Evolutionary conservation across 805 yeast species (phyloP).

Genomic region (Debaryomyces prosopidis): DNA sequence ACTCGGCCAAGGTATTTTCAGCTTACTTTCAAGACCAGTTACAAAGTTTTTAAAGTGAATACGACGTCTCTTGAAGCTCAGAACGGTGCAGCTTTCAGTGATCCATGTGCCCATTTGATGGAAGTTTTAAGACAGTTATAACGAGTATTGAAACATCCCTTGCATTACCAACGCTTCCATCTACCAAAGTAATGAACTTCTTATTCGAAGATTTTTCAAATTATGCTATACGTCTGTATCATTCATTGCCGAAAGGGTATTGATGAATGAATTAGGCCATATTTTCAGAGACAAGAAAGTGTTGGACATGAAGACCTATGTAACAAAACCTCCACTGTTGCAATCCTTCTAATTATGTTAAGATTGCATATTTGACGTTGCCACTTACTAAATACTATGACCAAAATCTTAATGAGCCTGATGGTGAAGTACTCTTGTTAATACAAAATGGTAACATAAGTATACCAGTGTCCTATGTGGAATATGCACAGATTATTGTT

Average conservation of each 20-base stretch:
- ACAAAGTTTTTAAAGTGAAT: neutral
- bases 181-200: conserved; percentile 27
- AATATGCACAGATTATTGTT: neutral
- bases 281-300: conserved; percentile 15
- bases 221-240: conserved; percentile 48
- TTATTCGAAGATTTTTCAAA: conserved; percentile 51
- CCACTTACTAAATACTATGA: conserved; percentile 13
- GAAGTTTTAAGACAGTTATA: neutral
- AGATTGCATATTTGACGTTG: conserved; percentile 44
- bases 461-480: neutral
- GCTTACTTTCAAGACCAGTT: conserved; percentile 2
- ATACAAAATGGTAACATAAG: no score
- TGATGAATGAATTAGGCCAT: conserved; percentile 38
- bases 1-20: conserved; percentile 1
- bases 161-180: conserved; percentile 33
- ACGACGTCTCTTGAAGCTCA: neutral
- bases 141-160: neutral
- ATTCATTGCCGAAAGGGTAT: conserved; percentile 46
- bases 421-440: neutral
- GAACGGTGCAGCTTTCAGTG: neutral
- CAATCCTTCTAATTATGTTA: conserved; percentile 39
- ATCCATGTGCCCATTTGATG: neutral
- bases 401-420: neutral
- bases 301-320: neutral
- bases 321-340: conserved; percentile 19